Base-by-base conservation (phyloP, 1,284 basidiomycete genomes). In the Tetrapyrgos nigripes region DNA sequence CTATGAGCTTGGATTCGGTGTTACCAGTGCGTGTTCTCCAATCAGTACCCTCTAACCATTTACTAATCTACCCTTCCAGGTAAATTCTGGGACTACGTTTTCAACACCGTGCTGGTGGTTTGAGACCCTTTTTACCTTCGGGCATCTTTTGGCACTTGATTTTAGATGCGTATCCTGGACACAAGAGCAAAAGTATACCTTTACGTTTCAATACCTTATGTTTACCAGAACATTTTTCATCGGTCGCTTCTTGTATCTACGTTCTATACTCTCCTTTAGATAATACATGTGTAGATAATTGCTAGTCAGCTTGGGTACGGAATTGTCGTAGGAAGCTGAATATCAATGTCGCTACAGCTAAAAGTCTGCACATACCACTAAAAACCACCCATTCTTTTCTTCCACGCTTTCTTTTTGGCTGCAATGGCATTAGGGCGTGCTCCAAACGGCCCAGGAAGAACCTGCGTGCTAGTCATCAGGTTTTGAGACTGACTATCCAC, bases 1-100 rank as follows among this genome's bases (percentile, higher is more conserved):
- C 82, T 97, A 94, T 72, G 96, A 98, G 72, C 89, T 98, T 50
- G 97, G 96, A n/a, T 99, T 97, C 70, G 97, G 97, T 50, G 97
- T 99, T 21, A 98, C 92, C 4, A 93, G 91, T 91, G 64, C 55
- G 85, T 76, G 28, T 21, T 58, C 54, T 47, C 53, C 55, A 9
- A 49, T 26, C 17, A 19, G 23, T n/a, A 17, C 14, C 21, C 24
- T 46, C 40, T 40, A 23, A 6, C 45, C 44, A 24, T 53, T 23
- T 51, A 51, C 56, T 70, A 33, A 65, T 48, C 24, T 48, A 13
- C 35, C 10, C 48, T 50, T 54, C 3, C 78, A 79, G 90, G 89
- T 76, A 97, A 97, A 79, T 79, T 99, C 47, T 99, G 97, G 97
- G 97, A 98, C 74, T 82, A 87, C 69, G 86, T 97, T 24, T 98